A percentile compares a stretch with the other conserved stretches of the same genome.
phyloP scores from a whole-genome alignment of 192 early-diverging fungal species.

The Coemansia reversa region DNA sequence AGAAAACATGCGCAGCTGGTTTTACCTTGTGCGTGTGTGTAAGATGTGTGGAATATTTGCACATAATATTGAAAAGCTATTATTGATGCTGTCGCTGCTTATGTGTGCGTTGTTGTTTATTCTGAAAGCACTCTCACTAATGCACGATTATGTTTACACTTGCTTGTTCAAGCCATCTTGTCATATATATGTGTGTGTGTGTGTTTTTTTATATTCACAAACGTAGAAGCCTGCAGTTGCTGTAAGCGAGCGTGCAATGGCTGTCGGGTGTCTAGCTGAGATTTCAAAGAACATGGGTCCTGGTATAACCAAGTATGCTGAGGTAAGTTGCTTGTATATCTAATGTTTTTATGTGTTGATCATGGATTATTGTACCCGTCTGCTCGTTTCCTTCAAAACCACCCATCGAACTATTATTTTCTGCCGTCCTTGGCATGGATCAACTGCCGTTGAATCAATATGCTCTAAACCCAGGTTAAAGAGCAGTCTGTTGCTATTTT shows the following conservation, averaged over 20 bases:
- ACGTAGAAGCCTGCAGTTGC: slow-evolving; percentile 62
- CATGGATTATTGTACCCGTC: background rate
- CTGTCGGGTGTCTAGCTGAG: slow-evolving; percentile 85
- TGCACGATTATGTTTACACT: background rate
- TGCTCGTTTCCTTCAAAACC: background rate
- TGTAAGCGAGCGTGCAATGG: slow-evolving; percentile 83
- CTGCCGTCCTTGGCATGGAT: too few species aligned
- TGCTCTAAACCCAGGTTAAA: background rate
- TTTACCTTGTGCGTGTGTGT: background rate
- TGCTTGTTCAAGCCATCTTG: background rate
- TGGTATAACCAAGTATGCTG: slow-evolving; percentile 49
- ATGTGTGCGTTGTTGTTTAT: background rate
- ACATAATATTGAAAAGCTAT: background rate
- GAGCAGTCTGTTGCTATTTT: background rate
- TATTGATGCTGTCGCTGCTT: background rate
- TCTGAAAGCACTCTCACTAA: background rate
- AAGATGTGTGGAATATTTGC: background rate
- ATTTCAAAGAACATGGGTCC: slow-evolving; percentile 60
- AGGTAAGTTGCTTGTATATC: slow-evolving; percentile 35
- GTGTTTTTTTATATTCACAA: background rate
- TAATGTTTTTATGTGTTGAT: too few species aligned
- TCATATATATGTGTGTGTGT: too few species aligned
- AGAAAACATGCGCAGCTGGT: background rate
- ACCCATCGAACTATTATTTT: background rate
- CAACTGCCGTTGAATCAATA: background rate